These are phyloP conservation scores for Chlorella variabilis DNA, from an alignment of 163 green algal species.

Conservation along the genomic window DNA sequence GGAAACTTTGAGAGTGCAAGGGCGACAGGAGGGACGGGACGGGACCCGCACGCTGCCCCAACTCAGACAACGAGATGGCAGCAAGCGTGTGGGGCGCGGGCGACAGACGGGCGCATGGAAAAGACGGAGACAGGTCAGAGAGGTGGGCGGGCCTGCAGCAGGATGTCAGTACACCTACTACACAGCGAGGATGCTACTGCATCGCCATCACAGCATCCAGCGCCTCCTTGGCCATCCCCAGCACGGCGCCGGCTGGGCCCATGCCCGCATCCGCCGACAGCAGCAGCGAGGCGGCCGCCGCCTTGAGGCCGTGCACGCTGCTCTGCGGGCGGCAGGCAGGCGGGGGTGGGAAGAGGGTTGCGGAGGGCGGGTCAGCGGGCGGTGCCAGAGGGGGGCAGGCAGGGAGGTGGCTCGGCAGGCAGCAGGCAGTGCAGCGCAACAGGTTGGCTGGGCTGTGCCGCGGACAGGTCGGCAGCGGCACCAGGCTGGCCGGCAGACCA, in stretches of 20 bases:
- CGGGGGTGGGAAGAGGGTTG: no score
- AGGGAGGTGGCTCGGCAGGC: background rate
- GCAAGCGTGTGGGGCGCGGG: no score
- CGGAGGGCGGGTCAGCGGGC: background rate
- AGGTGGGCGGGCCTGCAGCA: no score
- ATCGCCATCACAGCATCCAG: slow-evolving; percentile 38
- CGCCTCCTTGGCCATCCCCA: slow-evolving; percentile 26
- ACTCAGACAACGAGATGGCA: no score
- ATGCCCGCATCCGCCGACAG: slow-evolving; percentile 25
- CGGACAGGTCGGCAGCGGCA: background rate
- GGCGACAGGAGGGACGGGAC: no score
- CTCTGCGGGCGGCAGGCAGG: background rate
- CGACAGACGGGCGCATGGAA: no score
- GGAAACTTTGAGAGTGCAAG: no score
- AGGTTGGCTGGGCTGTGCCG: no score
- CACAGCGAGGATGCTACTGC: no score
- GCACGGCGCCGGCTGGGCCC: slow-evolving; percentile 4
- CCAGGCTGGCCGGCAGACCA: background rate
- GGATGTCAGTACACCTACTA: no score
- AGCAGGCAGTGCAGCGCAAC: background rate
- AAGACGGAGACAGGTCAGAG: no score
- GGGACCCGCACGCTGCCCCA: no score
- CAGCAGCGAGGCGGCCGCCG: slow-evolving; percentile 22
- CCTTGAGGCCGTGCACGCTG: slow-evolving; percentile 16
- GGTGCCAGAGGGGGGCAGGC: background rate